Percentiles rank a stretch among this genome's conserved stretches.
Conservation (phyloP, 805 yeast species). For the Candida glaebosa region DNA sequence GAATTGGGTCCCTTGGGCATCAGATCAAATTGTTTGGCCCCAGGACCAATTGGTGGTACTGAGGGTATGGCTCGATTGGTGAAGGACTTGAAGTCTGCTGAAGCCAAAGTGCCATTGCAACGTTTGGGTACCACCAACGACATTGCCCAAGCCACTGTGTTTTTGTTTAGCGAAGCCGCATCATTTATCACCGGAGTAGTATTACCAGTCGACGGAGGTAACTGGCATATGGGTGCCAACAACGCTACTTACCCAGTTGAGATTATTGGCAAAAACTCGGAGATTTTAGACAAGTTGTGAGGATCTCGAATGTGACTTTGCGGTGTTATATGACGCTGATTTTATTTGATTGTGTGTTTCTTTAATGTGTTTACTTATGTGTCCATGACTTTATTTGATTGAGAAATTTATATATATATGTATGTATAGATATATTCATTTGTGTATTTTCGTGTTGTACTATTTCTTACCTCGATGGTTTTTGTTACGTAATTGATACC, state of each 20-base stretch:
- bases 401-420: too few relatives aligned
- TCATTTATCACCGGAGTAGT: constrained; percentile 74
- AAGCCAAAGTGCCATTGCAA: constrained; percentile 55
- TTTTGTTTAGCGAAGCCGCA: constrained; percentile 78
- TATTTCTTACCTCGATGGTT: too few relatives aligned
- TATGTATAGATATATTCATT: too few relatives aligned
- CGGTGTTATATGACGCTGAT: neutral
- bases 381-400: too few relatives aligned
- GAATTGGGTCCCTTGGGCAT: constrained; percentile 90
- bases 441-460: too few relatives aligned
- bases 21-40: constrained; percentile 80
- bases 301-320: neutral
- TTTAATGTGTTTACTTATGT: too few relatives aligned
- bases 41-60: constrained; percentile 83
- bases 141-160: constrained; percentile 84
- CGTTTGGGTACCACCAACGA: constrained; percentile 68
- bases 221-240: constrained; percentile 67
- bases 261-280: constrained; percentile 6
- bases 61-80: constrained; percentile 74
- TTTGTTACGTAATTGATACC: too few relatives aligned
- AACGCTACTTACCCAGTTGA: constrained; percentile 30
- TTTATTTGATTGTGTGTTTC: too few relatives aligned
- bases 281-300: neutral
- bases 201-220: constrained; percentile 84
- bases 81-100: constrained; percentile 9